Conservation (phyloP, 2,329 filamentous ascomycete genomes). For the Xylaria arbuscula region DNA sequence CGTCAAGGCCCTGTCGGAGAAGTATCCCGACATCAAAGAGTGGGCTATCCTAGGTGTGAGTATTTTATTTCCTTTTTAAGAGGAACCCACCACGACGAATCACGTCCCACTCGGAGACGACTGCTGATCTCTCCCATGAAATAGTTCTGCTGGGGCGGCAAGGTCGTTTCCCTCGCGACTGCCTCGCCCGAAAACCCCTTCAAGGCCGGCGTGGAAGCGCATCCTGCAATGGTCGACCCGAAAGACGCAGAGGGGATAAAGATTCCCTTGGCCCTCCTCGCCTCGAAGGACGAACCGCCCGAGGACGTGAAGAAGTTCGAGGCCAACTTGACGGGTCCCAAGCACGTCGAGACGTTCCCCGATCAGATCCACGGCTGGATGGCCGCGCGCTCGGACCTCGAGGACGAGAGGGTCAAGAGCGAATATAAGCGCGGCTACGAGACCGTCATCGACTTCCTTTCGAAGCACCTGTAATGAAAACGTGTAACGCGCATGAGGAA, state of each 20-base stretch:
- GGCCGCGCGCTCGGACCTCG: constrained; percentile 72
- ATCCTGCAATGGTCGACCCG: constrained; percentile 73
- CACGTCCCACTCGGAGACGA: not conserved
- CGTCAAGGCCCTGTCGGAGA: constrained; percentile 62
- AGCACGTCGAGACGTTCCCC: constrained; percentile 72
- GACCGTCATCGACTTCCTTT: constrained; percentile 68
- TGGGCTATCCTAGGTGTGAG: constrained; percentile 72
- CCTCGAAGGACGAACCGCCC: constrained; percentile 71
- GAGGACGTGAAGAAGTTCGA: constrained; percentile 68
- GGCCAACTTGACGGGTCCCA: constrained; percentile 62
- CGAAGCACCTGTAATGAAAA: constrained; percentile 57
- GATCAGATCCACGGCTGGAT: constrained; percentile 81
- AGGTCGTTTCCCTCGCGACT: constrained; percentile 66
- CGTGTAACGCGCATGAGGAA: not conserved
- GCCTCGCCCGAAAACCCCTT: constrained; percentile 67
- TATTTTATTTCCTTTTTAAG: too few relatives aligned
- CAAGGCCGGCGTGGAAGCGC: constrained; percentile 61
- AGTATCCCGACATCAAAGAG: constrained; percentile 65
- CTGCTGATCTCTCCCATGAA: not conserved
- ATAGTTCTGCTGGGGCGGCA: constrained; percentile 77
- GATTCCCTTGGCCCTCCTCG: constrained; percentile 71
- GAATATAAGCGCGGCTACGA: constrained; percentile 73
- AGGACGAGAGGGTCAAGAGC: constrained; percentile 66
- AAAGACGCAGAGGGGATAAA: constrained; percentile 69
- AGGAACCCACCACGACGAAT: too few relatives aligned